phyloP scores from a whole-genome alignment of 1,139 yeast genomes.

The Sugiyamaella castrensis region DNA sequence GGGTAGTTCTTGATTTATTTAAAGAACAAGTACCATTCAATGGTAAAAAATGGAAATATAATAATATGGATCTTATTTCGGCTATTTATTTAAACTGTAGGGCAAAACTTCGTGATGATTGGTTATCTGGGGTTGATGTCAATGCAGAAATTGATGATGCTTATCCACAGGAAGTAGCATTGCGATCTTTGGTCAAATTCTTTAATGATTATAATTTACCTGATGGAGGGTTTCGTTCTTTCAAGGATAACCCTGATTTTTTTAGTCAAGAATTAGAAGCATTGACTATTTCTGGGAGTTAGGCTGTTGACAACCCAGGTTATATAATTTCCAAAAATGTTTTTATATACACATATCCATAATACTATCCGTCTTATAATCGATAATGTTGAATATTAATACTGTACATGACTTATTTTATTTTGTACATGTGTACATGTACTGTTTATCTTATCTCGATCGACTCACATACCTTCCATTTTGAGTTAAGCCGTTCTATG shows the following conservation, averaged over 20 bases:
- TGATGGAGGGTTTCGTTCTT: slow-evolving; percentile 33
- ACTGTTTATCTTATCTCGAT: too few relatives aligned
- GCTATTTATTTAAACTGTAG: slow-evolving; percentile 76
- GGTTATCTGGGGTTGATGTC: slow-evolving; percentile 85
- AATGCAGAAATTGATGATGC: slow-evolving; percentile 74
- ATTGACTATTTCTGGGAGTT: slow-evolving; percentile 12
- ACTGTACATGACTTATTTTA: too few relatives aligned
- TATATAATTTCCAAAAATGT: neutral
- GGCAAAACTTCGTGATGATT: slow-evolving; percentile 71
- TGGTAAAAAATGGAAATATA: slow-evolving; percentile 91
- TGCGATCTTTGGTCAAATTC: slow-evolving; percentile 75
- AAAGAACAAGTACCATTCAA: slow-evolving; percentile 85
- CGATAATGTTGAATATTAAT: too few relatives aligned
- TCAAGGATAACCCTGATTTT: slow-evolving; percentile 40
- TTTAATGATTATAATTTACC: slow-evolving; percentile 57
- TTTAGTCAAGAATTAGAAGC: slow-evolving; percentile 43
- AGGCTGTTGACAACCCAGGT: neutral
- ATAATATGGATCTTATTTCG: slow-evolving; percentile 91
- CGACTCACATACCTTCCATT: too few relatives aligned
- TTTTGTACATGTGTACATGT: too few relatives aligned
- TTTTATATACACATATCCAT: neutral
- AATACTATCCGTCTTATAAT: neutral
- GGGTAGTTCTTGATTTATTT: slow-evolving; percentile 64
- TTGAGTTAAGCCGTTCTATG: too few relatives aligned
- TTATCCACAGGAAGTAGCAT: slow-evolving; percentile 80